Percentiles rank a stretch among this genome's conserved stretches.
Evolutionary conservation across 768 basidiomycete species (phyloP).

Genomic region (Lactarius evosmus): DNA sequence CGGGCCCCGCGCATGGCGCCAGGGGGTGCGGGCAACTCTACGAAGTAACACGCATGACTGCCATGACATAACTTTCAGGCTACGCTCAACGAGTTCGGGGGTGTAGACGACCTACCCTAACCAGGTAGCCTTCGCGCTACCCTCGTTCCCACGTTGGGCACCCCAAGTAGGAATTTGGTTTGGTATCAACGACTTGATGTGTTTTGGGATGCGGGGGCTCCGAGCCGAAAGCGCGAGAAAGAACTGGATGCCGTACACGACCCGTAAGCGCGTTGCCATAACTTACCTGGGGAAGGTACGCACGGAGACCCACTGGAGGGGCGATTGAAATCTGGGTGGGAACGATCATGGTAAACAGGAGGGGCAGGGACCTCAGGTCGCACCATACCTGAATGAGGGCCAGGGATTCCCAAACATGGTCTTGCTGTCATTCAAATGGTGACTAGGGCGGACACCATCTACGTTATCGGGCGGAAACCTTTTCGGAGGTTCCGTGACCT

Average conservation of each 20-base stretch:
- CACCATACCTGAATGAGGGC: constrained; percentile 26
- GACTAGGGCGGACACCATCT: constrained; percentile 19
- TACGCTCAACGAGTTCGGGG: neutral
- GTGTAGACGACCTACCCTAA: constrained; percentile 13
- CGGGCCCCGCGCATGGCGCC: constrained; percentile 38
- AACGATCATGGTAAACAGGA: neutral
- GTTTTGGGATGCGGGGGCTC: constrained; percentile 13
- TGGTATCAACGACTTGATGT: constrained; percentile 27
- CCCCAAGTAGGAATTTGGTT: constrained; percentile 22
- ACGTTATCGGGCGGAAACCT: constrained; percentile 17
- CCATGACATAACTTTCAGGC: neutral
- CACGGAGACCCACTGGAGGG: constrained; percentile 22
- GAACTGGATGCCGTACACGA: constrained; percentile 6
- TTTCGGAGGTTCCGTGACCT: constrained; percentile 19
- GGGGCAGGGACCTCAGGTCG: neutral
- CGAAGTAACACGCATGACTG: constrained; percentile 40
- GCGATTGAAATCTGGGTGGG: constrained; percentile 18
- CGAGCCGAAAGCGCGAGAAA: neutral
- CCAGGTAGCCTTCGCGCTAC: constrained; percentile 25
- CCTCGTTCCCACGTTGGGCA: constrained; percentile 11
- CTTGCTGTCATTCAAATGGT: constrained; percentile 20
- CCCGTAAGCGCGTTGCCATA: neutral
- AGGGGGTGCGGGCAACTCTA: constrained; percentile 37
- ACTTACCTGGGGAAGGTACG: neutral
- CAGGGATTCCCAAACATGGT: constrained; percentile 25